These are phyloP conservation scores for Pinus albicaulis DNA, from an alignment of 75 land plant species.

Conservation along the genomic window DNA sequence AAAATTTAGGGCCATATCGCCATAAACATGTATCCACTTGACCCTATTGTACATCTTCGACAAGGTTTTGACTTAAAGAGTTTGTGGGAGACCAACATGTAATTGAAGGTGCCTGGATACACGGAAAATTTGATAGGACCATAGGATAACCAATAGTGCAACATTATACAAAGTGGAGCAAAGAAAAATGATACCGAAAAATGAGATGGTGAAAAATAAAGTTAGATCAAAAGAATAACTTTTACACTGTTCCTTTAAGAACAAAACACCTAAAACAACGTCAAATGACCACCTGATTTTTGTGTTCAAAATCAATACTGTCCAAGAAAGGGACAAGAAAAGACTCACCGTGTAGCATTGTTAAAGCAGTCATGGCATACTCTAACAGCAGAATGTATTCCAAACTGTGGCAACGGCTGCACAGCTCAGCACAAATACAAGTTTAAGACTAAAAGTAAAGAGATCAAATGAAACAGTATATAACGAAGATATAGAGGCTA, in stretches of 20 bases:
- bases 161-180: not conserved
- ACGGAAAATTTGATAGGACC: not conserved
- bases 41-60: too few relatives aligned
- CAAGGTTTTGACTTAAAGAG: too few relatives aligned
- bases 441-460: conserved; percentile 12
- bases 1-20: not conserved
- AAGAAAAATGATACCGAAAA: not conserved
- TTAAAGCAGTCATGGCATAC: conserved; percentile 84
- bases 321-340: not conserved
- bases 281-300: too few relatives aligned
- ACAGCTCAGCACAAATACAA: not conserved
- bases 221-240: too few relatives aligned
- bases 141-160: not conserved
- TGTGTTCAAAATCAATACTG: not conserved
- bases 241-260: too few relatives aligned
- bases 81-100: too few relatives aligned
- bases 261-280: too few relatives aligned
- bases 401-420: conserved; percentile 82
- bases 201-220: not conserved
- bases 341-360: conserved; percentile 44
- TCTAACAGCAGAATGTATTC: conserved; percentile 61
- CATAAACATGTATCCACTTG: not conserved
- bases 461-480: not conserved
- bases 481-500: not conserved
- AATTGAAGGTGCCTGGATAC: too few relatives aligned